Percentiles rank a stretch among this genome's conserved stretches.
These are phyloP conservation scores for Cyclostephanos tholiformis DNA, from an alignment of 108 stramenopile genomes.

Conservation along the genomic window DNA sequence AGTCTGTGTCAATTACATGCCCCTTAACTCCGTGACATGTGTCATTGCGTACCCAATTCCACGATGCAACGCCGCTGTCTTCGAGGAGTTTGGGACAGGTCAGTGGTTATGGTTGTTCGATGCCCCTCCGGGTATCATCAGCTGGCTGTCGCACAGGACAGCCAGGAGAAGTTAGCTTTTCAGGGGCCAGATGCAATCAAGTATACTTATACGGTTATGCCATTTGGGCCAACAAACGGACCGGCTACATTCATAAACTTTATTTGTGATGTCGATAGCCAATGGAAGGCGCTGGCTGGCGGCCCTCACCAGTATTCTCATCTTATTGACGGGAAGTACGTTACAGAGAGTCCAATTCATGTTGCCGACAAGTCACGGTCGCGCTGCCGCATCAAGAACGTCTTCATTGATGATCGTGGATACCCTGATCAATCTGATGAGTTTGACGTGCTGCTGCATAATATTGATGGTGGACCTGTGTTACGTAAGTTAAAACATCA, in stretches of 20 bases:
- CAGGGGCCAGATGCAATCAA: neutral
- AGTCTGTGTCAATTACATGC: neutral
- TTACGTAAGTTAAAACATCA: neutral
- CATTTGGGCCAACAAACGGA: slow-evolving; percentile 2
- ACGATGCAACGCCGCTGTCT: slow-evolving; percentile 1
- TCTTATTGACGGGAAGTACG: too few species aligned
- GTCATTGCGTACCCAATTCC: slow-evolving; percentile 6
- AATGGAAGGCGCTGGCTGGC: too few species aligned
- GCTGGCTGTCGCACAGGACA: neutral
- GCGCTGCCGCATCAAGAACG: neutral
- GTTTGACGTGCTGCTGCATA: neutral
- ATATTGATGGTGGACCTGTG: neutral
- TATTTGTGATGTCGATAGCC: slow-evolving; percentile 10
- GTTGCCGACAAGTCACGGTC: neutral
- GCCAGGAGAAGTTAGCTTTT: neutral
- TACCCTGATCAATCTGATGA: neutral
- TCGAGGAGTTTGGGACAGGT: neutral
- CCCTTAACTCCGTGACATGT: neutral
- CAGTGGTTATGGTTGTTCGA: neutral
- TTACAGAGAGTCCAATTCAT: too few species aligned
- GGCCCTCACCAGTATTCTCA: too few species aligned
- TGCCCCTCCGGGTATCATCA: slow-evolving; percentile 2
- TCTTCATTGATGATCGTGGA: neutral
- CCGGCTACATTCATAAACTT: slow-evolving; percentile 11
- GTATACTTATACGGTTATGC: slow-evolving; percentile 2